Base-by-base conservation (phyloP, 2,329 filamentous ascomycete species). In the Botrytis fabae region DNA sequence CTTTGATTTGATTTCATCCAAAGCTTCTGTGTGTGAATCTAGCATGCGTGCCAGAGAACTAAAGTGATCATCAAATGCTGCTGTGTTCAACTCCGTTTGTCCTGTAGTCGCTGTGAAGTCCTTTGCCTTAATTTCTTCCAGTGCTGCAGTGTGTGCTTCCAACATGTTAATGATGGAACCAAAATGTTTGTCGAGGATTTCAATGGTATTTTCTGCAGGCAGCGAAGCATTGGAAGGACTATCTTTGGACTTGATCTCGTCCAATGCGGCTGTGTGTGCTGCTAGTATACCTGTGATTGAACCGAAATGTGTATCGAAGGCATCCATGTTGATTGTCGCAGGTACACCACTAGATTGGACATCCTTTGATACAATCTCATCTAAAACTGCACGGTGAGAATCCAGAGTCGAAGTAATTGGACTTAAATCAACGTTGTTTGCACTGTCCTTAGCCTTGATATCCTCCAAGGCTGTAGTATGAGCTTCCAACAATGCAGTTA, bases 71-170 rank as follows among this genome's bases (percentile, higher is more conserved):
- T 73, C 73, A 42, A 76, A 38, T 20, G 62, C 62, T 20, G n/a
- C 70, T 4, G 35, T 64, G 5, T 48, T 69, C 18, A 51, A 16
- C 32, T 62, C 35, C 14, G 22, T 57, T 48, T n/a, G 32, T 35
- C 38, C 38, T 1, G 35, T 44, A 6, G 63, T 51, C n/a, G 70
- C 66, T n/a, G 62, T 44, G 16, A 57, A 46, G 51, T 60, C 68
- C 4, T 66, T 62, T 14, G 51, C 62, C 66, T 76, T 78, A 6
- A 78, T 65, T 61, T 76, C 77, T 12, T 78, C 72, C 42, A 78
- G 62, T 16, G 64, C 51, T 9, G 69, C 38, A 16, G 74, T 72
- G 61, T 77, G 75, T 12, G 44, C 46, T 42, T 76, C 71, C 10
- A 77, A 44, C n/a, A 69, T 70, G 40, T 32, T 48, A 20, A 65